Base-by-base conservation (phyloP, 2,329 filamentous ascomycete genomes). In the Alternaria hordeiaustralica region DNA sequence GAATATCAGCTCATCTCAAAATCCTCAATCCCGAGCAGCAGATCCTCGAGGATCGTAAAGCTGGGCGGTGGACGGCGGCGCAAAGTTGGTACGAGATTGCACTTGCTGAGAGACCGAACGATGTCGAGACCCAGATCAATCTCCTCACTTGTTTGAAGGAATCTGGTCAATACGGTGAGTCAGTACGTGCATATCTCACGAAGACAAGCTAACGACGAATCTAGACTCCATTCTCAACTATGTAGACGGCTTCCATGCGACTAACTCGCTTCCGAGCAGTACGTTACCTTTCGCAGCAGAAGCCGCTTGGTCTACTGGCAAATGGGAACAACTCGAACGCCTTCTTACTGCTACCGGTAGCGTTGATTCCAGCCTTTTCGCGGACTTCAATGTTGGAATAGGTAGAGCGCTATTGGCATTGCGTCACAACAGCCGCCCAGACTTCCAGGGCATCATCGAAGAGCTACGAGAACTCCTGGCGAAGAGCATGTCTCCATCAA, bases 51-150 rank as follows among this genome's bases (percentile, higher is more conserved):
- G 94, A 99, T 80, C 89, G 92, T 61, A 98, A 97, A 79, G 92
- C 94, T 20, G 96, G 96, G 5, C 87, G 94, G 66, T 99, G 96
- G 94, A 90, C 92, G 15, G 93, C 95, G 55, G 96, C 94, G 23
- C 96, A 98, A 81, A 97, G 93, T 67, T 99, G 96, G 96, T 98
- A 97, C 79, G 94, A 99, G 77, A 89, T 97, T 68, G 90, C 94
- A 67, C 85, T 98, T 33, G 90, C 92, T 3, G 90, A 96, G 71
- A 87, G 91, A 49, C 94, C 95, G 0, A 85, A 90, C 57, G 90
- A 97, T 75, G 78, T 87, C 18, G 91, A 96, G 60, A 86, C 92
- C 12, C 94, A 97, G 76, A 85, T 92, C 60, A 92, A 96, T 71
- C 85, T 99, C 36, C 84, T 99, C 58, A 92, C 90, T 28, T 98